Conservation (phyloP, 1,284 basidiomycete genomes). For the Trametes versicolor region DNA sequence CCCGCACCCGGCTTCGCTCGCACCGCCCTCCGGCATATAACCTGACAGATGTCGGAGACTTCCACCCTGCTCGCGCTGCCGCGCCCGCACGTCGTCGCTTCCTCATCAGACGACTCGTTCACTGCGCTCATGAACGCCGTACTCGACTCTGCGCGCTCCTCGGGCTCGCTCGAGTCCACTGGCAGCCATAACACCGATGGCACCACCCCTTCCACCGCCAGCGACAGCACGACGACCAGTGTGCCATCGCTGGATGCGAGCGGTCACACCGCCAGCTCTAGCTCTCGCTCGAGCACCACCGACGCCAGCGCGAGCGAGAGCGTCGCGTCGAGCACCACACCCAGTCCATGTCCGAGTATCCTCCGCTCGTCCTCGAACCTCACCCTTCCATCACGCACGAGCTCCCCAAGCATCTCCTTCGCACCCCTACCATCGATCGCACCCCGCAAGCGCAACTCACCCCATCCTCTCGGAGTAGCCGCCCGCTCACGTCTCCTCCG, state of each 20-base stretch:
- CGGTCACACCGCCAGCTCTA: conserved; percentile 15
- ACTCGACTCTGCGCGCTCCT: conserved; percentile 31
- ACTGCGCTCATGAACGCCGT: conserved; percentile 28
- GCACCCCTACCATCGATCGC: conserved; percentile 70
- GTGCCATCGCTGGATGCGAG: conserved; percentile 10
- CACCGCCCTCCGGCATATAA: not conserved
- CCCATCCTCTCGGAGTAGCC: conserved; percentile 69
- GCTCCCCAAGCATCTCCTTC: conserved; percentile 59
- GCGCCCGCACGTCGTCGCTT: conserved; percentile 10
- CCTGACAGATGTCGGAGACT: conserved; percentile 20
- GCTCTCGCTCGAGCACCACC: conserved; percentile 13
- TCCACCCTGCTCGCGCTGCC: conserved; percentile 22
- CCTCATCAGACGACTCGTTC: conserved; percentile 24
- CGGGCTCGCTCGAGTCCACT: conserved; percentile 32
- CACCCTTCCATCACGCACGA: conserved; percentile 25
- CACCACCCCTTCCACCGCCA: conserved; percentile 6
- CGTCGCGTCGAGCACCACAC: conserved; percentile 27
- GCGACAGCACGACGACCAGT: conserved; percentile 4
- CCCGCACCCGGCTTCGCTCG: not conserved
- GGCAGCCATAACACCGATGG: conserved; percentile 6
- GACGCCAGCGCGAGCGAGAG: conserved; percentile 20
- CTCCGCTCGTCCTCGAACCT: conserved; percentile 31
- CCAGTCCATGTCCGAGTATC: conserved; percentile 34
- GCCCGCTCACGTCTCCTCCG: conserved; percentile 60
- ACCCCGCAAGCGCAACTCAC: conserved; percentile 62